These are phyloP conservation scores for Avicennia marina DNA, from an alignment of 257 asterid genomes.

Conservation along the genomic window DNA sequence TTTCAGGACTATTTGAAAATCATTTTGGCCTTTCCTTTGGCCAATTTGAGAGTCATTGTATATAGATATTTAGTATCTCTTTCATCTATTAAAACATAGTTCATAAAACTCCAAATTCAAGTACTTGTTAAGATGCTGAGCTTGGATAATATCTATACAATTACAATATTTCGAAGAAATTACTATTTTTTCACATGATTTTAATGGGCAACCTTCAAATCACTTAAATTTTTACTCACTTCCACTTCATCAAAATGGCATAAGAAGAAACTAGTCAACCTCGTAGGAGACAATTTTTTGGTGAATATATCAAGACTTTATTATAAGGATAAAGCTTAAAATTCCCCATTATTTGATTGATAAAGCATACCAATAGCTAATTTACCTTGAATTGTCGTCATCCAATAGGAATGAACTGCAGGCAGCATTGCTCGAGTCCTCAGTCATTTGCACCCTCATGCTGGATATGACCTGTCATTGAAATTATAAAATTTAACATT, in stretches of 20 bases:
- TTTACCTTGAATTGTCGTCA: constrained; percentile 83
- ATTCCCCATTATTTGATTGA: no score
- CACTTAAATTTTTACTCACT: background rate
- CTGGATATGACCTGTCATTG: constrained; percentile 83
- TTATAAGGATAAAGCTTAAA: no score
- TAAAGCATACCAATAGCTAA: no score
- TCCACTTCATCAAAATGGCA: background rate
- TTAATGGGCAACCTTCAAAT: background rate
- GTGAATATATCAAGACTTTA: no score
- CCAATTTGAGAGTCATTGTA: no score
- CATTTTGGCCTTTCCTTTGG: no score
- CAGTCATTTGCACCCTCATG: constrained; percentile 97
- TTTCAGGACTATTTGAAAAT: no score
- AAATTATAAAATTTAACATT: no score
- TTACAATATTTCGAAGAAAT: background rate
- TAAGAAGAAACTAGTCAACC: background rate
- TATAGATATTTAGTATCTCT: no score
- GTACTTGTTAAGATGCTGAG: no score
- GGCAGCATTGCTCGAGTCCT: constrained; percentile 78
- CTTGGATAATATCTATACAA: background rate
- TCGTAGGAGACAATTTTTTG: background rate
- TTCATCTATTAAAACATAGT: no score
- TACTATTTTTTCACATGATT: background rate
- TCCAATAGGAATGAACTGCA: constrained; percentile 89
- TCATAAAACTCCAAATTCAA: no score